A percentile compares a stretch with the other conserved stretches of the same genome.
Conservation (phyloP, 208 protist genomes). For the Herpetomonas tarakana region DNA sequence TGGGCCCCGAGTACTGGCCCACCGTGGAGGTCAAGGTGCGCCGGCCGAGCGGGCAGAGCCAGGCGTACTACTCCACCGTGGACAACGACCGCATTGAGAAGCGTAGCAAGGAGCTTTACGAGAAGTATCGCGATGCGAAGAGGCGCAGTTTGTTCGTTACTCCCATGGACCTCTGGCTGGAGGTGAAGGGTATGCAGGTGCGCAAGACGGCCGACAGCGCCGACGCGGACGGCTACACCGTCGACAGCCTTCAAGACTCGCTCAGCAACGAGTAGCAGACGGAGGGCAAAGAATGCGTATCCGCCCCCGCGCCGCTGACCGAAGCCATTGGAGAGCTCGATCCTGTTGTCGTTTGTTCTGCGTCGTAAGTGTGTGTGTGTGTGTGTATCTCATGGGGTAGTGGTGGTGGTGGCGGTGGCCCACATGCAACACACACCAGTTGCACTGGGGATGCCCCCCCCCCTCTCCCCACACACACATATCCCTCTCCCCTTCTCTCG, state of each 20-base stretch:
- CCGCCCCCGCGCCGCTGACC: too few species aligned
- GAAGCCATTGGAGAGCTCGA: too few species aligned
- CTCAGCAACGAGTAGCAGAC: constrained; percentile 40
- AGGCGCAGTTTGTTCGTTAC: constrained; percentile 88
- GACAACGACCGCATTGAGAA: constrained; percentile 85
- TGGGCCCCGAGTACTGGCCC: constrained; percentile 86
- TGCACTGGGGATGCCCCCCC: too few species aligned
- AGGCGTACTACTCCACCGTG: constrained; percentile 83
- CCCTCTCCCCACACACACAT: too few species aligned
- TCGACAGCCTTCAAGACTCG: constrained; percentile 50
- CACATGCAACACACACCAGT: too few species aligned
- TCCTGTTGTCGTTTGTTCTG: neutral
- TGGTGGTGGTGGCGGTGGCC: too few species aligned
- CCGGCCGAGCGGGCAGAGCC: constrained; percentile 75
- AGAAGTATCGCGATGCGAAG: constrained; percentile 84
- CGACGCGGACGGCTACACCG: constrained; percentile 76
- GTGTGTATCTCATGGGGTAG: too few species aligned
- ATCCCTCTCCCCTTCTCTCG: too few species aligned
- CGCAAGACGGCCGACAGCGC: constrained; percentile 50
- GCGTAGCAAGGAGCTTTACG: constrained; percentile 71
- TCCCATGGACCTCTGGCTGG: constrained; percentile 87
- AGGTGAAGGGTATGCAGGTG: constrained; percentile 79
- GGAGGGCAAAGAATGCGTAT: too few species aligned
- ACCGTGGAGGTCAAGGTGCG: constrained; percentile 91
- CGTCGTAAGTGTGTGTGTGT: too few species aligned